Conservation (phyloP, 495 filamentous ascomycete species). For the Talaromyces proteolyticus region DNA sequence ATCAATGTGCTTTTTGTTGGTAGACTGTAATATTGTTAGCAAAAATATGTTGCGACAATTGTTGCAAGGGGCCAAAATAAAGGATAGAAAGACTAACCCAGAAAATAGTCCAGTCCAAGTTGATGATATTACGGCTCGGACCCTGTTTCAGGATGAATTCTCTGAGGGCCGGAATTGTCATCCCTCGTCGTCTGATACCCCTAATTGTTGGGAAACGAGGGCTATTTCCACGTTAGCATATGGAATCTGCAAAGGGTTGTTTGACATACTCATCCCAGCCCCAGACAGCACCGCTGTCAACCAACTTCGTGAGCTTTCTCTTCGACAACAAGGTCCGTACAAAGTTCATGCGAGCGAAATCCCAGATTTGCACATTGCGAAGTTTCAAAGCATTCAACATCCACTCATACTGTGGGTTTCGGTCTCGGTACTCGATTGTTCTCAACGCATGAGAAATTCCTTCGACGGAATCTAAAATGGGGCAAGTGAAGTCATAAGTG, state of each 20-base stretch:
- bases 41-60: too few species aligned
- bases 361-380: slow-evolving; percentile 90
- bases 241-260: not conserved
- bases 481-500: slow-evolving; percentile 92
- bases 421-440: slow-evolving; percentile 95
- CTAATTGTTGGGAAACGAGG: slow-evolving; percentile 93
- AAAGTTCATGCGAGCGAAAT: slow-evolving; percentile 96
- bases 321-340: slow-evolving; percentile 86
- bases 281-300: slow-evolving; percentile 78
- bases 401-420: slow-evolving; percentile 97
- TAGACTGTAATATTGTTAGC: slow-evolving; percentile 41
- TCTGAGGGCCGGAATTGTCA: slow-evolving; percentile 82
- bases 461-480: slow-evolving; percentile 84
- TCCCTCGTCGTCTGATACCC: slow-evolving; percentile 80
- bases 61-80: too few species aligned
- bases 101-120: slow-evolving; percentile 86
- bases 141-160: slow-evolving; percentile 94
- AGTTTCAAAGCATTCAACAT: slow-evolving; percentile 82
- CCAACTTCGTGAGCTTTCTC: slow-evolving; percentile 91
- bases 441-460: slow-evolving; percentile 92
- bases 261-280: slow-evolving; percentile 73
- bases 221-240: not conserved
- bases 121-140: slow-evolving; percentile 79
- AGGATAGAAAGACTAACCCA: slow-evolving; percentile 42
- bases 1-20: slow-evolving; percentile 94